These are phyloP conservation scores for Clarkia xantiana DNA, from an alignment of 345 rosid species.

Conservation along the genomic window DNA sequence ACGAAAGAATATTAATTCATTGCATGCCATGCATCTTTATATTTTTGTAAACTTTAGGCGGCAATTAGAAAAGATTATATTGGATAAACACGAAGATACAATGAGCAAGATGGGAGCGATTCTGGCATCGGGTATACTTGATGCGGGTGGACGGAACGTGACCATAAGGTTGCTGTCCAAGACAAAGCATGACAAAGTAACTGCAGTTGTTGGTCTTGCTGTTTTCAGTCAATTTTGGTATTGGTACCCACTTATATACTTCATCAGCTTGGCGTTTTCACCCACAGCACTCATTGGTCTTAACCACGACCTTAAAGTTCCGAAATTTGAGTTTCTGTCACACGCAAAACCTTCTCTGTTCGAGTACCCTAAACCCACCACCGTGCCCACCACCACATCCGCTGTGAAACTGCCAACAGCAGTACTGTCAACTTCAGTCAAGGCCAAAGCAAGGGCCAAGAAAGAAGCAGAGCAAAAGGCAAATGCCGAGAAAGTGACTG, in stretches of 20 bases:
- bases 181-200: conserved; percentile 94
- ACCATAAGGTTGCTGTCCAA: conserved; percentile 85
- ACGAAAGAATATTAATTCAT: too few species aligned
- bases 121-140: conserved; percentile 92
- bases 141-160: conserved; percentile 99
- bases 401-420: conserved; percentile 91
- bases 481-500: conserved; percentile 20
- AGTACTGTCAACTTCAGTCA: conserved; percentile 87
- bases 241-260: conserved; percentile 96
- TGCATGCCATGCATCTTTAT: too few species aligned
- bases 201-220: conserved; percentile 94
- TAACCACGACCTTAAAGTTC: conserved; percentile 87
- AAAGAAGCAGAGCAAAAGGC: conserved; percentile 97
- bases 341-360: conserved; percentile 91
- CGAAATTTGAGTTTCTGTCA: conserved; percentile 83
- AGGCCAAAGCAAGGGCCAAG: conserved; percentile 97
- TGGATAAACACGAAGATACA: conserved; percentile 94
- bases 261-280: conserved; percentile 82
- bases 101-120: conserved; percentile 99
- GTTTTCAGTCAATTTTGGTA: conserved; percentile 99
- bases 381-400: conserved; percentile 65
- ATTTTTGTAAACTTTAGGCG: conserved; percentile 11
- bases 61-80: conserved; percentile 82
- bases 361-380: conserved; percentile 91
- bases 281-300: conserved; percentile 94